These are phyloP conservation scores for Colletotrichum simmondsii DNA, from an alignment of 2,329 filamentous ascomycete species.

Conservation along the genomic window DNA sequence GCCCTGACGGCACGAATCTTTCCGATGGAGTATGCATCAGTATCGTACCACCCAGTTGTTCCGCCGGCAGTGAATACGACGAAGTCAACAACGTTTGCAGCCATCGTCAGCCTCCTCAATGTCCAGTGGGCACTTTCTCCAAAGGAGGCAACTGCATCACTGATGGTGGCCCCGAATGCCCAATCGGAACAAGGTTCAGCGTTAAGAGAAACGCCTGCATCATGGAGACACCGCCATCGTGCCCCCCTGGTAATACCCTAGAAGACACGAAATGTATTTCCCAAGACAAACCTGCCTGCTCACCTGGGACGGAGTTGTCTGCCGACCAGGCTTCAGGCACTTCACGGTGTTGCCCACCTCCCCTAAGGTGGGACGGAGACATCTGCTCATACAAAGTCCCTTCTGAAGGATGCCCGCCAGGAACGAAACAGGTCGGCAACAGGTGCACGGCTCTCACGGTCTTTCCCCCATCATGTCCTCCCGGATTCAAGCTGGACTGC, in stretches of 20 bases:
- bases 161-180: neutral
- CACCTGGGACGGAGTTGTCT: neutral
- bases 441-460: neutral
- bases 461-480: neutral
- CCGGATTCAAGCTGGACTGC: neutral
- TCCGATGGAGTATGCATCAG: neutral
- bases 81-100: neutral
- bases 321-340: neutral
- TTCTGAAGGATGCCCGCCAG: neutral
- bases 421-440: neutral
- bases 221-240: neutral
- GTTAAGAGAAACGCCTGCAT: neutral
- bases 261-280: neutral
- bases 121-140: neutral
- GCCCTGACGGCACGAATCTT: neutral
- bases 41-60: neutral
- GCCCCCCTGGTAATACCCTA: neutral
- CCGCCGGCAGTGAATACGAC: neutral
- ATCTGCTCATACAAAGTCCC: neutral
- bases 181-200: neutral
- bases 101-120: neutral
- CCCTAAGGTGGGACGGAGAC: neutral
- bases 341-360: neutral
- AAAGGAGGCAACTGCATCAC: neutral
- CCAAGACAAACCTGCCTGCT: neutral